A percentile compares a stretch with the other conserved stretches of the same genome.
Evolutionary conservation across 2,329 filamentous ascomycete genomes (phyloP).

Genomic region (Hypomyces perniciosus): DNA sequence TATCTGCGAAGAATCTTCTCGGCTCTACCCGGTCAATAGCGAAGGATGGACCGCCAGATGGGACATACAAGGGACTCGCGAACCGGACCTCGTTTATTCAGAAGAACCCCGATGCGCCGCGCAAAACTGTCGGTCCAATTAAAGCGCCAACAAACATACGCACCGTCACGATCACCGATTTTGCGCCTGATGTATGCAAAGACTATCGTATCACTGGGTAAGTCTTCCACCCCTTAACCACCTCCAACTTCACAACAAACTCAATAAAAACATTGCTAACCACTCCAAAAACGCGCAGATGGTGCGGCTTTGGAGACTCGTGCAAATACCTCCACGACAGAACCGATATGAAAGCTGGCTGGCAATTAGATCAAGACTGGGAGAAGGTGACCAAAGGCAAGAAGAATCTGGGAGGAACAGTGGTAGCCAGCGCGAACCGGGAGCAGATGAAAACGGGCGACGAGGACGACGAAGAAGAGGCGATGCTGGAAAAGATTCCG

Average conservation of each 20-base stretch:
- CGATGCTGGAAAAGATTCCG: conserved; percentile 74
- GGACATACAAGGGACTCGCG: conserved; percentile 70
- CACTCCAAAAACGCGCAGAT: conserved; percentile 24
- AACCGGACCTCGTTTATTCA: conserved; percentile 70
- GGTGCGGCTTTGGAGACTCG: conserved; percentile 36
- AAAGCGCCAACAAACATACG: conserved; percentile 87
- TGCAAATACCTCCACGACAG: conserved; percentile 71
- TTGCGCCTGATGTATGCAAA: conserved; percentile 89
- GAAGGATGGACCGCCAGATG: conserved; percentile 42
- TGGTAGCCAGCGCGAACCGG: conserved; percentile 55
- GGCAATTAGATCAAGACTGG: conserved; percentile 94
- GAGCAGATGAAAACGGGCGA: conserved; percentile 24
- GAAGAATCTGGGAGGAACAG: conserved; percentile 54
- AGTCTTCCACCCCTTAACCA: neutral
- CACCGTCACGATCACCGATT: conserved; percentile 85
- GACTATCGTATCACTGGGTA: conserved; percentile 51
- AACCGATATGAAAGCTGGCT: conserved; percentile 81
- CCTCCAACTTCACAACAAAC: neutral
- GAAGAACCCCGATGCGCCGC: conserved; percentile 70
- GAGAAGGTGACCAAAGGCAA: conserved; percentile 73
- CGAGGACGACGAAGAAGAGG: conserved; percentile 55
- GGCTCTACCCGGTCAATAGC: conserved; percentile 45
- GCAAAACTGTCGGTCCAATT: conserved; percentile 70
- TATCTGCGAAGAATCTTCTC: conserved; percentile 49
- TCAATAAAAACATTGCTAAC: neutral